Evolutionary conservation across 2,329 filamentous ascomycete genomes (phyloP), one percentile per base, ranked within the genome.

Genomic region (Diaporthe capsici): DNA sequence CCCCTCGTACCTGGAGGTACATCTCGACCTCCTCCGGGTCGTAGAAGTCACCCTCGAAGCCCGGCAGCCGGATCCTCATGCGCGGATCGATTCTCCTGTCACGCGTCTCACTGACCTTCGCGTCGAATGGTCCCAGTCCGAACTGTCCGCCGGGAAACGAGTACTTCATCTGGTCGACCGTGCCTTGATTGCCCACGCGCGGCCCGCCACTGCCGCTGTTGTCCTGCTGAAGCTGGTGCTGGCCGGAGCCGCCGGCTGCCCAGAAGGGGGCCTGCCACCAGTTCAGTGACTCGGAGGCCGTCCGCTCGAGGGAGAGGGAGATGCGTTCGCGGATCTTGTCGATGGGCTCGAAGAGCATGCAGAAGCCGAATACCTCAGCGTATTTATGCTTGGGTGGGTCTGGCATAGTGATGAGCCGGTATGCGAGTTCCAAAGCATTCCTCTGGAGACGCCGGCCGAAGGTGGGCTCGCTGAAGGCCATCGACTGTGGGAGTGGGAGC

Each of bases 1-100:
- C 89, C 7, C 92, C 92, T 42, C 90, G 89, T 68, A 90, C 87
- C 55, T 88, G 88, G 3, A 97, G 85, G 81, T 95, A 97, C 17
- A 90, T 87, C 82, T 97, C 93, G 0, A 95, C 92, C 81, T 97
- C 95, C 76, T 94, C 89, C 0, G 92, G 85, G 80, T 97, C 94
- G 79, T 94, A 94, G 87, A 94, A 97, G 70, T 94, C 90, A 6
- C 94, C 94, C 76, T 93, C 90, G 76, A 92, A 94, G 0, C 91
- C 93, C 1, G 89, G 87, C 10, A 92, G 82, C 53, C 87, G 88
- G 77, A 90, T 88, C 28, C 85, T 85, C 78, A 93, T 86, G 22
- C 87, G 85, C 17, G 83, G 80, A 51, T 87, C 85, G 10, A 92
- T 78, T 28, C 84, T 79, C 8, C 84, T 81, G 37, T 89, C 87